phyloP scores from a whole-genome alignment of 73 alveolate genomes.

The Paramecium pentaurelia region DNA sequence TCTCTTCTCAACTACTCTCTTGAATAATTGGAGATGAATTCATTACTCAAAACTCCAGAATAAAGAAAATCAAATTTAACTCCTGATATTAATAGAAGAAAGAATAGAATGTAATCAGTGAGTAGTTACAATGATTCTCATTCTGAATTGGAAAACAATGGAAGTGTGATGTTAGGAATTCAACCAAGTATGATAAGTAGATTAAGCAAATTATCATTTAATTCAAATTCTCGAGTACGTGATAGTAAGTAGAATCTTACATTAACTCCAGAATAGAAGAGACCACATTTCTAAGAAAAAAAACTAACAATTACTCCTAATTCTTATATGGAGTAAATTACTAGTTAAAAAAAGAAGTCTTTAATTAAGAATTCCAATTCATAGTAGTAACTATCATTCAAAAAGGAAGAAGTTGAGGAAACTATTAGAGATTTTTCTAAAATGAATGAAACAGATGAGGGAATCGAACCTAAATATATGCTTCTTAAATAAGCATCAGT shows the following conservation, averaged over 20 bases:
- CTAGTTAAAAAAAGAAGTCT: neutral
- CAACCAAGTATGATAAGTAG: neutral
- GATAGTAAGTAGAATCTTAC: neutral
- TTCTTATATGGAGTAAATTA: neutral
- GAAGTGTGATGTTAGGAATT: neutral
- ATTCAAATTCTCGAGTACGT: neutral
- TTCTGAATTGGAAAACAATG: neutral
- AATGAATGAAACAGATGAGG: neutral
- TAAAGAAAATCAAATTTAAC: neutral
- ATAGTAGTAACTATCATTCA: neutral
- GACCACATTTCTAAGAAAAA: neutral
- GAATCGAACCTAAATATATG: neutral
- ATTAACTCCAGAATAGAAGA: neutral
- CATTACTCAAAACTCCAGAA: slow-evolving; percentile 11
- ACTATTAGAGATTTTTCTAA: slow-evolving; percentile 40
- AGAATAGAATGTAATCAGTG: neutral
- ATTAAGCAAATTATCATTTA: neutral
- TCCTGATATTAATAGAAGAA: slow-evolving; percentile 9
- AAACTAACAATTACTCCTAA: neutral
- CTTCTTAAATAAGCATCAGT: neutral
- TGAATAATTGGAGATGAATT: neutral
- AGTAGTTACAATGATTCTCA: slow-evolving; percentile 15
- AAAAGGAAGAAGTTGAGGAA: neutral
- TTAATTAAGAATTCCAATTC: neutral
- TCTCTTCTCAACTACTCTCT: neutral